Base-by-base conservation (phyloP, 2,329 filamentous ascomycete genomes). In the Aspergillus texensis region DNA sequence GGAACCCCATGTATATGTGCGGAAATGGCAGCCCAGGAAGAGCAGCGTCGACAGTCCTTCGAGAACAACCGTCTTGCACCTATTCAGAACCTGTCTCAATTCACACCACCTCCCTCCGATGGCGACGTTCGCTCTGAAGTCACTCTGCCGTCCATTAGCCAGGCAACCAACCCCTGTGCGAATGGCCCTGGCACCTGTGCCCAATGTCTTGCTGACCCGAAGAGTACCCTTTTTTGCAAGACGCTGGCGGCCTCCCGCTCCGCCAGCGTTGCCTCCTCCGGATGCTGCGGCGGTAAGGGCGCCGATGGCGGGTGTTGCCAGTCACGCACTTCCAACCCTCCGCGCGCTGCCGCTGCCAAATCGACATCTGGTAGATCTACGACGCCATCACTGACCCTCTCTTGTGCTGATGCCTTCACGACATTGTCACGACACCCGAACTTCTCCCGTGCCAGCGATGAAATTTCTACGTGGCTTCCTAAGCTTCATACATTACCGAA, bases 1-100 rank as follows among this genome's bases (percentile, higher is more conserved):
- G 91, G 91, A 5, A 93, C 90, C 0, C 92, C 92, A 70, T 95
- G 92, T 73, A 88, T 93, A 68, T 95, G 92, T 76, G 91, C 91
- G 28, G 91, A 94, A 68, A 82, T 84, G 78, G 79, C 80, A 3
- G 80, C 80, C 9, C 81, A 82, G 63, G 75, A 76, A 67, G 75
- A 77, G 67, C 72, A 72, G 65, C 75, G 66, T 62, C 73, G 64
- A 67, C 58, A 83, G 80, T 34, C 69, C 1, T 74, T 74, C 34
- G 75, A 78, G 62, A 74, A 71, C 58, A 78, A 74, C 60, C 77
- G 77, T 39, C 76, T 83, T 30, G 77, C 81, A 41, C 80, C 82
- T 16, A 78, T 83, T 39, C 76, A 82, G 62, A 82, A 79, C 45
- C 69, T 82, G 53, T 79, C 79, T 8, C 79, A 82, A 60, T 83